Conservation (phyloP, 805 yeast genomes). For the Teunomyces gatunensis region DNA sequence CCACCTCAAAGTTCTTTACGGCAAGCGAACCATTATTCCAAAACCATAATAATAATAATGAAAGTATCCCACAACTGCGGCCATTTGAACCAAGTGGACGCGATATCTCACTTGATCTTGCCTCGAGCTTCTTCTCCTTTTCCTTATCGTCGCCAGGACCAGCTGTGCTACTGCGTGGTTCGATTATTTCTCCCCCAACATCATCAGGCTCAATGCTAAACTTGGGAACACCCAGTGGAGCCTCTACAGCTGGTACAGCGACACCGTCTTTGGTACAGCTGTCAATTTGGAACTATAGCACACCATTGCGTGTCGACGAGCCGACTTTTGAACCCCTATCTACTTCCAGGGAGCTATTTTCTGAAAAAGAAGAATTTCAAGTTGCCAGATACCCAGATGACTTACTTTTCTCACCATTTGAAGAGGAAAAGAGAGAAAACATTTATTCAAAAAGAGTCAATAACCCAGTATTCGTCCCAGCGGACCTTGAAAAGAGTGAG, state of each 20-base stretch:
- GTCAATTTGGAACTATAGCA: constrained; percentile 12
- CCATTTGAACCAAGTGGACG: not conserved
- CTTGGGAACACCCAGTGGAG: constrained; percentile 4
- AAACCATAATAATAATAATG: not conserved
- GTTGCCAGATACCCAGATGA: not conserved
- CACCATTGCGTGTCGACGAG: not conserved
- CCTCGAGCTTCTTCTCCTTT: not conserved
- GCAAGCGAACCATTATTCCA: constrained; percentile 2
- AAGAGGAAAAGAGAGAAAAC: constrained; percentile 7
- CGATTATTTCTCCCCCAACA: not conserved
- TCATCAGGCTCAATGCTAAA: not conserved
- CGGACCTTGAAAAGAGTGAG: not conserved
- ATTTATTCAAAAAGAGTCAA: constrained; percentile 14
- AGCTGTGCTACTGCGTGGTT: not conserved
- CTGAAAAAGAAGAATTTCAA: not conserved
- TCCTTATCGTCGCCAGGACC: not conserved
- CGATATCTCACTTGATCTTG: not conserved
- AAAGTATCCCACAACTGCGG: not conserved
- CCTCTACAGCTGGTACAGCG: constrained; percentile 8
- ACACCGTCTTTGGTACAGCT: constrained; percentile 7
- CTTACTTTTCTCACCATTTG: constrained; percentile 1
- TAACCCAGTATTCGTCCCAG: constrained; percentile 17
- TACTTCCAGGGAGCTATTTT: not conserved
- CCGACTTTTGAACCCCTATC: not conserved
- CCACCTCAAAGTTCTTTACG: constrained; percentile 6